These are phyloP conservation scores for Rugonectria rugulosa DNA, from an alignment of 2,329 filamentous ascomycete species.

Conservation along the genomic window DNA sequence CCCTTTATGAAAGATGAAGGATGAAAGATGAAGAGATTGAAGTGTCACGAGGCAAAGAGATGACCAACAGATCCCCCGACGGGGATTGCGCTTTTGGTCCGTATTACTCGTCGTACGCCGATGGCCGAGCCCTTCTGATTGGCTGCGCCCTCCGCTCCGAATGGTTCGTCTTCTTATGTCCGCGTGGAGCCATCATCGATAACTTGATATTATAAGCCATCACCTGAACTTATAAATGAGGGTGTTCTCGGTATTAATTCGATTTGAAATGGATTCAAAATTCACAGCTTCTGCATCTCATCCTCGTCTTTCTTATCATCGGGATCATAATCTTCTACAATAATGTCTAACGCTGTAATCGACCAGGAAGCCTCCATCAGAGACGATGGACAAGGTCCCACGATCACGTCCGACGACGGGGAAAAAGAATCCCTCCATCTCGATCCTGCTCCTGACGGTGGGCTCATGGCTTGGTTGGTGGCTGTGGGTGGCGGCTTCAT, in stretches of 20 bases:
- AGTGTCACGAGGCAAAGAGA: too few species aligned
- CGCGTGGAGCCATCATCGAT: background rate
- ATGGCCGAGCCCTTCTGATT: background rate
- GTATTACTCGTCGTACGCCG: constrained; percentile 23
- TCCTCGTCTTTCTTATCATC: background rate
- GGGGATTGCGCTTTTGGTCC: constrained; percentile 17
- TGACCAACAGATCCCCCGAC: background rate
- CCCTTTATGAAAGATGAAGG: too few species aligned
- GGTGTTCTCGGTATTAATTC: background rate
- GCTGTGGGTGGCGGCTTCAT: constrained; percentile 45
- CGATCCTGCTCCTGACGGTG: constrained; percentile 40
- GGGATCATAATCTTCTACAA: background rate
- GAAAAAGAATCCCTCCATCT: background rate
- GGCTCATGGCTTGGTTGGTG: constrained; percentile 51
- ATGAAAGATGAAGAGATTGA: background rate
- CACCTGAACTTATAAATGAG: background rate
- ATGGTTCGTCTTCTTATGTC: background rate
- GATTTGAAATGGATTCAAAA: background rate
- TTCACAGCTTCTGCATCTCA: background rate
- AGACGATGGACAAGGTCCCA: background rate
- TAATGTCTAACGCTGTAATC: background rate
- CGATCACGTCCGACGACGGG: fast-evolving
- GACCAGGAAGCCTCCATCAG: background rate
- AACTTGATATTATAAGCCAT: too few species aligned
- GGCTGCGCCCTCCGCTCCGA: constrained; percentile 5